Evolutionary conservation across 352 stramenopile species (phyloP), one percentile per base, ranked within the genome.

Genomic region (Globisporangium recalcitrans): DNA sequence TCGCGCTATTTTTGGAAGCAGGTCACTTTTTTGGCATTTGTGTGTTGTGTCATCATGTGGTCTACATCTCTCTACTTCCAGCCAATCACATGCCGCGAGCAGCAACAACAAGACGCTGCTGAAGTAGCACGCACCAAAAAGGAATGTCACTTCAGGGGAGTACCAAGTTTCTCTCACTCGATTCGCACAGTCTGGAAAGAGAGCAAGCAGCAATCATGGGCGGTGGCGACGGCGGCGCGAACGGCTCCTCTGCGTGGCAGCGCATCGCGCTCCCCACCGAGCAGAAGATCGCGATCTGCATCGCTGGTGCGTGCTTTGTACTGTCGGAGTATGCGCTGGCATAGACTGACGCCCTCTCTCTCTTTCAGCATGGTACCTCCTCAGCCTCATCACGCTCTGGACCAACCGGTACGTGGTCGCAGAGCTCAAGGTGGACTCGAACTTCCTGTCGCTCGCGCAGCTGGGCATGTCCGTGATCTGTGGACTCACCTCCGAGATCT

Each of bases 351-450:
- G n/a, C n/a, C n/a, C n/a, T n/a, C n/a, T n/a, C 10, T 52, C 10
- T 24, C 58, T 21, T 21, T 46, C n/a, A 92, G 85, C 68, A 38
- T 94, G 85, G 82, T 94, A 91, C 63, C 52, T 91, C 8, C 71
- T 91, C 34, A 94, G 85, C 59, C 78, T 92, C 32, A 63, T 87
- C 56, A 90, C 85, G 62, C 74, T 94, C 42, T 94, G 85, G 85
- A 91, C 82, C 13, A 94, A 94, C 60, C 82, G 83, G 58, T 94
- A 87, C 66, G 75, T 94, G 32, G 78, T 94, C 42, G 72, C 80
- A 24, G 82, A 86, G 53, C 74, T 94, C 56, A 73, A 74, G 13
- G 71, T 94, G 24, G 81, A 92, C 65, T 91, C 82, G 34, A 94
- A 91, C 58, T 51, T 85, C 42, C 71, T 94, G 48, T 94, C 85